Evolutionary conservation across 331 rosid genomes (phyloP).

Genomic region (Ulmus americana): DNA sequence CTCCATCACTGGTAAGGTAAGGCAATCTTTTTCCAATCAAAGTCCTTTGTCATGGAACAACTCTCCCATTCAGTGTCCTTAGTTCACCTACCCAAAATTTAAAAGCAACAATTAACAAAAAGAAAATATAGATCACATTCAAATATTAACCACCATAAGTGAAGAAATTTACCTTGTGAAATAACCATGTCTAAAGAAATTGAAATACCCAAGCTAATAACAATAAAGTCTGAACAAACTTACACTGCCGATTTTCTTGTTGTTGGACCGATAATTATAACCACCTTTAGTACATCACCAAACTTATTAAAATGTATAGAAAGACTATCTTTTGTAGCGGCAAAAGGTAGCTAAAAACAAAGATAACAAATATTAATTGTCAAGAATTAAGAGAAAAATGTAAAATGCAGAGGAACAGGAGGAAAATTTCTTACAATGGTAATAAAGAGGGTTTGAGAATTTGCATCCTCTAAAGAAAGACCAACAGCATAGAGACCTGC

Average conservation of each 20-base stretch:
- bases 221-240: conserved; percentile 15
- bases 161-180: conserved; percentile 49
- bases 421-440: conserved; percentile 56
- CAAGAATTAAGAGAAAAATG: background rate
- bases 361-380: background rate
- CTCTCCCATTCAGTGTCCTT: conserved; percentile 49
- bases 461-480: conserved; percentile 71
- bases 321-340: conserved; percentile 84
- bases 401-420: conserved; percentile 10
- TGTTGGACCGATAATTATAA: conserved; percentile 66
- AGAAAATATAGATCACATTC: background rate
- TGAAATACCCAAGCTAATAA: background rate
- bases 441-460: conserved; percentile 76
- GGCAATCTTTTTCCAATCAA: conserved; percentile 50
- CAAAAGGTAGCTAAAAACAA: conserved; percentile 78
- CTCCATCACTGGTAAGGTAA: conserved; percentile 63
- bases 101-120: background rate
- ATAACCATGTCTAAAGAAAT: conserved; percentile 40
- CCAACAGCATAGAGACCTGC: conserved; percentile 53
- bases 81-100: conserved; percentile 37
- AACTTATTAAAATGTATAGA: conserved; percentile 85
- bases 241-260: conserved; percentile 85
- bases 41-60: conserved; percentile 36
- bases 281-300: conserved; percentile 82
- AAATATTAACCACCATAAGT: background rate